A percentile compares a stretch with the other conserved stretches of the same genome.
These are phyloP conservation scores for Apiotrichum domesticum DNA, from an alignment of 1,284 basidiomycete genomes.

Conservation along the genomic window DNA sequence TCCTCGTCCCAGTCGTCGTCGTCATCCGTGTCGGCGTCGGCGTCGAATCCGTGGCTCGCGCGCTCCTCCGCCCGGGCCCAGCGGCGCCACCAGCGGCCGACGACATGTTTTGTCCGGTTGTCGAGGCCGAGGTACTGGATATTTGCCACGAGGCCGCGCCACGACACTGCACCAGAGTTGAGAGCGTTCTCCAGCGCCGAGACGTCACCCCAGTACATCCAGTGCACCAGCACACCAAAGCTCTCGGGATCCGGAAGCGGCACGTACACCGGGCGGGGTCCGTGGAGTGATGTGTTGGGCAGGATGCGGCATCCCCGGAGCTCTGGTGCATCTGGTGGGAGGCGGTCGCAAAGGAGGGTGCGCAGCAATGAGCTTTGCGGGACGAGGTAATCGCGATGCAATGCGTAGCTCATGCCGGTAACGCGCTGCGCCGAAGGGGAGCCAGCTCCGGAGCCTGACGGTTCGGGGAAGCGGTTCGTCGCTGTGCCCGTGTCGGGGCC, in stretches of 20 bases:
- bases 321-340: slow-evolving; percentile 7
- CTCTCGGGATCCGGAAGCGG: slow-evolving; percentile 44
- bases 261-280: slow-evolving; percentile 25
- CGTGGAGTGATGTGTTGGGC: slow-evolving; percentile 8
- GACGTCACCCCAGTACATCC: slow-evolving; percentile 45
- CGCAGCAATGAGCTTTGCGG: slow-evolving; percentile 42
- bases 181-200: slow-evolving; percentile 35
- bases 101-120: slow-evolving; percentile 37
- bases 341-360: slow-evolving; percentile 26
- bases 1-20: slow-evolving; percentile 2
- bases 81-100: slow-evolving; percentile 44
- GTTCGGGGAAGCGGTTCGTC: background rate
- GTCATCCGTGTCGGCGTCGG: slow-evolving; percentile 3
- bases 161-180: slow-evolving; percentile 32
- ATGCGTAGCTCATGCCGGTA: slow-evolving; percentile 34
- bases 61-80: slow-evolving; percentile 36
- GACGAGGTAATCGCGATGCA: slow-evolving; percentile 44
- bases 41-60: background rate
- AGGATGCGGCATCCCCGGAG: slow-evolving; percentile 10
- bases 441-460: background rate
- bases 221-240: slow-evolving; percentile 43
- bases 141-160: slow-evolving; percentile 44
- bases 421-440: background rate
- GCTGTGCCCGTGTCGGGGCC: background rate
- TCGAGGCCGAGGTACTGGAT: slow-evolving; percentile 45